phyloP scores from a whole-genome alignment of 2,329 filamentous ascomycete genomes.

The Neofusicoccum cordaticola region DNA sequence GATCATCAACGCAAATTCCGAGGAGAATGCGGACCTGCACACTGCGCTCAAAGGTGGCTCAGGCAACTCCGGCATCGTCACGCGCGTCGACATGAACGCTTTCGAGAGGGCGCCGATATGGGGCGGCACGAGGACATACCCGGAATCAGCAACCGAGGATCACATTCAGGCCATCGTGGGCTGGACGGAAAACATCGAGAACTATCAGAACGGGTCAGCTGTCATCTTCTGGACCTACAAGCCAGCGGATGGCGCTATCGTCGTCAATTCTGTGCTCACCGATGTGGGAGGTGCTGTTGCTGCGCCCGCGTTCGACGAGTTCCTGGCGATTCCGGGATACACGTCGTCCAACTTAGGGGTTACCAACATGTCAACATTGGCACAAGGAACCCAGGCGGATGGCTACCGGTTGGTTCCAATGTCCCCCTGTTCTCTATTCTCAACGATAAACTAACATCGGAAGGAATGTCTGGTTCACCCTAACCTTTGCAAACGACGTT shows the following conservation, averaged over 20 bases:
- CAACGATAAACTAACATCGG: conserved; percentile 22
- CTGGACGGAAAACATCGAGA: conserved; percentile 24
- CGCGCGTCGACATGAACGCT: conserved; percentile 39
- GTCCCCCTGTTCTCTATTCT: neutral
- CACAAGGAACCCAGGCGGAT: conserved; percentile 20
- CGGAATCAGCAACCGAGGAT: neutral
- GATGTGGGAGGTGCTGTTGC: conserved; percentile 16
- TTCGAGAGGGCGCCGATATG: conserved; percentile 20
- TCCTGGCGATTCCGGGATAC: conserved; percentile 26
- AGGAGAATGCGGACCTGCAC: conserved; percentile 35
- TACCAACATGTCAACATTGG: conserved; percentile 26
- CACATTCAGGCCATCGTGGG: neutral
- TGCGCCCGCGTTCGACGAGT: conserved; percentile 23
- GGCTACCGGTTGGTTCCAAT: conserved; percentile 21
- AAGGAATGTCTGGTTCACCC: conserved; percentile 20
- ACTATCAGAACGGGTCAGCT: conserved; percentile 22
- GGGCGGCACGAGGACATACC: neutral
- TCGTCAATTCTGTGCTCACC: conserved; percentile 24
- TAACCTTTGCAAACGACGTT: conserved; percentile 32
- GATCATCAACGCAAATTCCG: conserved; percentile 36
- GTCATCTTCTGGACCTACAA: conserved; percentile 28
- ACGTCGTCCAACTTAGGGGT: conserved; percentile 24
- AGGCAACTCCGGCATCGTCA: conserved; percentile 44
- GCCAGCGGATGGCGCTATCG: conserved; percentile 23
- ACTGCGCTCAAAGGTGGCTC: conserved; percentile 43